A percentile compares a stretch with the other conserved stretches of the same genome.
Evolutionary conservation across 2,329 filamentous ascomycete genomes (phyloP).

Genomic region (Aureobasidium sp.): DNA sequence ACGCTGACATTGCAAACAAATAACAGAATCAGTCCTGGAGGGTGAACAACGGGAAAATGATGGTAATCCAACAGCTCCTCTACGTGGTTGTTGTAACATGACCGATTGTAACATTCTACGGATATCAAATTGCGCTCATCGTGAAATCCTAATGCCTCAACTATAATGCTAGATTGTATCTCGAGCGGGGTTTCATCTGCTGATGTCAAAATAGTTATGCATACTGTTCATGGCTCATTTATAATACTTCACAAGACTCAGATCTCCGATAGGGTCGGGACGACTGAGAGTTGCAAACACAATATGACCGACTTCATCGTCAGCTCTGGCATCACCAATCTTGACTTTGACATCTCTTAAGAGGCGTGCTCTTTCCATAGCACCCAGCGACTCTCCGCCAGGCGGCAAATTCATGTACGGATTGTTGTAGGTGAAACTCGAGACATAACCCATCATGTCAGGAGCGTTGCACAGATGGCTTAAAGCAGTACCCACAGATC

Average conservation of each 20-base stretch:
- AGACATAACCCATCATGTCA: constrained; percentile 30
- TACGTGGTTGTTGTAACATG: too few relatives aligned
- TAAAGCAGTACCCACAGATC: constrained; percentile 20
- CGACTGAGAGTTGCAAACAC: constrained; percentile 23
- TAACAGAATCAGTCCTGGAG: too few relatives aligned
- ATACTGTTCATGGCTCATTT: background rate
- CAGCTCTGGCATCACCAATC: constrained; percentile 27
- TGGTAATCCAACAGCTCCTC: too few relatives aligned
- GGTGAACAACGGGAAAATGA: too few relatives aligned
- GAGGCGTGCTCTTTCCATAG: constrained; percentile 29
- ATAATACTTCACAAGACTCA: background rate
- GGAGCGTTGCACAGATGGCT: constrained; percentile 27
- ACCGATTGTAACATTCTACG: too few relatives aligned
- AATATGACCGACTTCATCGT: constrained; percentile 29
- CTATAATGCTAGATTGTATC: background rate
- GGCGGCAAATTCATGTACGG: constrained; percentile 24
- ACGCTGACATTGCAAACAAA: too few relatives aligned
- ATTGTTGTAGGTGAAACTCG: constrained; percentile 34
- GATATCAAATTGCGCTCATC: too few relatives aligned
- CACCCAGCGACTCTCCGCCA: constrained; percentile 28
- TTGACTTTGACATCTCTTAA: constrained; percentile 27
- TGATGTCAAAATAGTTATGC: too few relatives aligned
- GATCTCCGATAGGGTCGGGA: background rate
- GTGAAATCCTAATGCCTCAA: too few relatives aligned
- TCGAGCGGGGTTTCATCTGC: too few relatives aligned